Base-by-base conservation (phyloP, 2,329 filamentous ascomycete genomes). In the Cryphonectria nitschkei region DNA sequence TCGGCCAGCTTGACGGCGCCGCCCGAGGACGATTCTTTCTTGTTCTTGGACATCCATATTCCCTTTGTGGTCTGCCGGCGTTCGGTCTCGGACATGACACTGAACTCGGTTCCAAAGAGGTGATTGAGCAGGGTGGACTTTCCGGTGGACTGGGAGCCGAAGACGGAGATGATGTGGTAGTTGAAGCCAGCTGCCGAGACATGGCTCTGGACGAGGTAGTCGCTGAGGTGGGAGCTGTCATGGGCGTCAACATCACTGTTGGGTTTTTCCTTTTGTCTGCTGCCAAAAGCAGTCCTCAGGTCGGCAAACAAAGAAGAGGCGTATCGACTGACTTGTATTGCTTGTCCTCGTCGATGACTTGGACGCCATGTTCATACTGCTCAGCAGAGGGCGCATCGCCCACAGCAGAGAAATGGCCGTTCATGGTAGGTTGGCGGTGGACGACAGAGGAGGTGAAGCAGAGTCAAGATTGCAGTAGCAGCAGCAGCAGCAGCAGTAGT, bases 31-130 rank as follows among this genome's bases (percentile, higher is more conserved):
- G 82, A 81, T 67, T 84, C 81, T 75, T 87, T 86, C 85, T 97
- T 97, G 83, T 98, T 98, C 85, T 97, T 97, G 74, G 95, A 97
- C 92, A 99, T 92, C 96, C 96, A 99, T 80, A 99, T 99, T 79
- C 96, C 96, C 85, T 98, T 99, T 61, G 96, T 99, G 0, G 96
- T 99, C 86, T 99, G 96, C 73, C 94, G 91, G 74, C 96, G 90
- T 81, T 98, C 94, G 73, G 90, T 87, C 86, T 99, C 96, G 76
- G 94, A 93, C 96, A 99, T 99, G 79, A 99, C 95, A 76, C 94
- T 95, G 84, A 99, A 99, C 70, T 95, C 88, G 75, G 96, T 99
- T 74, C 94, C 93, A 80, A 99, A 99, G 70, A 99, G 90, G 82
- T 95, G 87, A 84, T 99, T 99, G 74, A 99, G 90, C 62, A 99